phyloP scores from a whole-genome alignment of 768 basidiomycete species.

The Sarcodon aspratus region DNA sequence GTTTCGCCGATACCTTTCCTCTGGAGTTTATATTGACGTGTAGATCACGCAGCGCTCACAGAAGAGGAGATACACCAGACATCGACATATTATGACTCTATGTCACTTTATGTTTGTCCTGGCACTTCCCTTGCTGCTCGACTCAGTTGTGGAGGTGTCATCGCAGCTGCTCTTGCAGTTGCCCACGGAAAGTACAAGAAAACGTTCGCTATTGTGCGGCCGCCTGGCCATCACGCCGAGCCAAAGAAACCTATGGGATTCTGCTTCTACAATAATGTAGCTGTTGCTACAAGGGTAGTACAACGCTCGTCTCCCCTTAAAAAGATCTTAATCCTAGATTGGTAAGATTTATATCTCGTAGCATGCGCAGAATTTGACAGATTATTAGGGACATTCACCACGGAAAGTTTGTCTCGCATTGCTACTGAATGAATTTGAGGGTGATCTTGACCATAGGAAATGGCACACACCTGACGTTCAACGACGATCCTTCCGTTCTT shows the following conservation, averaged over 20 bases:
- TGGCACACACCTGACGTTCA: conserved; percentile 88
- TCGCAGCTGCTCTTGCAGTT: conserved; percentile 80
- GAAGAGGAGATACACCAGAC: conserved; percentile 59
- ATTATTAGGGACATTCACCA: conserved; percentile 80
- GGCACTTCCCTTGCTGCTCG: conserved; percentile 73
- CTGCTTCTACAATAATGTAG: conserved; percentile 96
- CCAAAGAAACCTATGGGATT: conserved; percentile 95
- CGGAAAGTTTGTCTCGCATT: conserved; percentile 22
- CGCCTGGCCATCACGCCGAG: conserved; percentile 93
- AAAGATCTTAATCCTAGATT: conserved; percentile 86
- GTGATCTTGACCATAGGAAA: conserved; percentile 43
- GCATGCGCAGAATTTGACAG: conserved; percentile 2
- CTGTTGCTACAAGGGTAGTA: conserved; percentile 75
- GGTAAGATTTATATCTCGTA: conserved; percentile 36
- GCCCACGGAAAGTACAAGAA: conserved; percentile 67
- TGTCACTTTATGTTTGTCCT: conserved; percentile 81
- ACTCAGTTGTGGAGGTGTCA: conserved; percentile 83
- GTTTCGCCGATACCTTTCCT: conserved; percentile 46
- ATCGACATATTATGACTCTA: conserved; percentile 68
- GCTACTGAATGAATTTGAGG: too few species aligned
- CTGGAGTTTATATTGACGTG: conserved; percentile 16
- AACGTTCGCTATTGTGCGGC: conserved; percentile 83
- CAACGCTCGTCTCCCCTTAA: conserved; percentile 55
- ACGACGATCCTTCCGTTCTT: conserved; percentile 77
- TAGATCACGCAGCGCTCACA: conserved; percentile 27